phyloP scores from a whole-genome alignment of 768 basidiomycete species.

The Calvatia gigantea region DNA sequence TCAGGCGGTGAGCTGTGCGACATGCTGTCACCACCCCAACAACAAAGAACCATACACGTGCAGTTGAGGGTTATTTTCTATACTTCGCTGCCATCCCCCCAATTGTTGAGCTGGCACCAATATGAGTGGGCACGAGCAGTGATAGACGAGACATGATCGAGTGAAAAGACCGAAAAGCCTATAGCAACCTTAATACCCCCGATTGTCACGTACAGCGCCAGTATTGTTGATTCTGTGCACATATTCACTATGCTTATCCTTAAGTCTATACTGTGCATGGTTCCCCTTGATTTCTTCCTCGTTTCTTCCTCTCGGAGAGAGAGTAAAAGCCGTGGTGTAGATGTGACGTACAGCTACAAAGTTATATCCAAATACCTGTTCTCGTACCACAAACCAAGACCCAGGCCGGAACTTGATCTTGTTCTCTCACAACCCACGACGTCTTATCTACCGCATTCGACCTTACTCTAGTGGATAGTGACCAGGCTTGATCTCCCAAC shows the following conservation, averaged over 20 bases:
- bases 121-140: background rate
- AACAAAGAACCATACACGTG: background rate
- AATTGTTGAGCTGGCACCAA: background rate
- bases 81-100: background rate
- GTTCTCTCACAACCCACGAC: background rate
- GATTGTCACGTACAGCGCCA: too few species aligned
- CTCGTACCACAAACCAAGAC: background rate
- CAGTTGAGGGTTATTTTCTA: background rate
- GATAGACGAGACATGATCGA: conserved; percentile 3
- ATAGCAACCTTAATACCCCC: too few species aligned
- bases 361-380: too few species aligned
- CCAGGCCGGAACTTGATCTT: background rate
- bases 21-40: background rate
- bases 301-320: too few species aligned
- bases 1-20: background rate
- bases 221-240: too few species aligned
- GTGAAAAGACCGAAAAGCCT: background rate
- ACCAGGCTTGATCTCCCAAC: background rate
- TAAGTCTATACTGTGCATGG: too few species aligned
- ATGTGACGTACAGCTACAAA: too few species aligned
- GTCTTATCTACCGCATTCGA: background rate
- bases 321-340: too few species aligned
- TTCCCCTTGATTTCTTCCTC: too few species aligned
- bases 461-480: background rate
- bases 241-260: too few species aligned